Percentiles rank a stretch among this genome's conserved stretches.
These are phyloP conservation scores for Sporobolomyces phaffii DNA, from an alignment of 768 basidiomycete species.

Conservation along the genomic window DNA sequence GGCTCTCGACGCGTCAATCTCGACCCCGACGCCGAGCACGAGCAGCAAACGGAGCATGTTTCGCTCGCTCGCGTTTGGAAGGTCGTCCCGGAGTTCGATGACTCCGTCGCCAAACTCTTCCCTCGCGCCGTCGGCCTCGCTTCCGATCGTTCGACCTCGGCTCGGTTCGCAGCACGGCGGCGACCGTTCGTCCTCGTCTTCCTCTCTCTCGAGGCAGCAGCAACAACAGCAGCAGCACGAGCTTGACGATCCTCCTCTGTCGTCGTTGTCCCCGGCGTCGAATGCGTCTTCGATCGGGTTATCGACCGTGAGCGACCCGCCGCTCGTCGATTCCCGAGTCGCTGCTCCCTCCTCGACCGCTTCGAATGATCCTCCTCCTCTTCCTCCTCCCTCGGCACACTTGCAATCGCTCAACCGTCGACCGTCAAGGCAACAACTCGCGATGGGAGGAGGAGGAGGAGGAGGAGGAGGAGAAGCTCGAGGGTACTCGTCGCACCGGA, in stretches of 20 bases:
- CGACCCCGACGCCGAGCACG: background rate
- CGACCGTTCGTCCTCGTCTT: too few species aligned
- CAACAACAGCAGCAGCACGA: background rate
- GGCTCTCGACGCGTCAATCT: background rate
- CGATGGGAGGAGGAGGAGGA: too few species aligned
- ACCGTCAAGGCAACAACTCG: conserved; percentile 7
- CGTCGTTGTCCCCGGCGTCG: background rate
- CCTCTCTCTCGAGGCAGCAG: too few species aligned
- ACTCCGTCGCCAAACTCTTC: background rate
- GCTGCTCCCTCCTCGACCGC: background rate
- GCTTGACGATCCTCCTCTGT: background rate
- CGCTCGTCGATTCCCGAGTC: background rate
- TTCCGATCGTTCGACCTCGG: too few species aligned
- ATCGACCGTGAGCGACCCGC: background rate
- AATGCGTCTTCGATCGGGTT: background rate
- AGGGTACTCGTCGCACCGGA: too few species aligned
- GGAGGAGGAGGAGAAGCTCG: too few species aligned
- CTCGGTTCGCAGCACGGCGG: too few species aligned
- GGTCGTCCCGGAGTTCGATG: background rate
- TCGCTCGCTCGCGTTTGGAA: conserved; percentile 1
- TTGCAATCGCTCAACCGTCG: background rate
- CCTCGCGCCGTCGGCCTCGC: background rate
- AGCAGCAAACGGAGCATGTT: background rate
- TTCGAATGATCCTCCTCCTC: too few species aligned
- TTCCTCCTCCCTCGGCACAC: too few species aligned